Evolutionary conservation across 2,329 filamentous ascomycete genomes (phyloP).

Genomic region (Exophiala sp.): DNA sequence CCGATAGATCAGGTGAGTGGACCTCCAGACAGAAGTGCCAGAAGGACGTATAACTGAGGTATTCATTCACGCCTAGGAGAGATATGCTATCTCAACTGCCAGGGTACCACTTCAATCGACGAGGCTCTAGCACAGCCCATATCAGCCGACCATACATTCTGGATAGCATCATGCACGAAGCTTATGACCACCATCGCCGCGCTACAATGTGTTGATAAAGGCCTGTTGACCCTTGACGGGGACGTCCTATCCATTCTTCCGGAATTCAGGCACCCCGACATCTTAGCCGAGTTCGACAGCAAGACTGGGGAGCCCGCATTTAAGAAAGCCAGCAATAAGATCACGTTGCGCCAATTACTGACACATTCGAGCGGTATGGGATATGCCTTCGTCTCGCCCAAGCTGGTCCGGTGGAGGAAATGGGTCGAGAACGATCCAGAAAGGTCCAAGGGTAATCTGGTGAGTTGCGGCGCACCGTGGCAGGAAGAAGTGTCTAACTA

Average conservation of each 20-base stretch:
- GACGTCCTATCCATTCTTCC: slow-evolving; percentile 48
- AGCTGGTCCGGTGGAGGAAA: no score
- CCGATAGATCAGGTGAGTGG: slow-evolving; percentile 12
- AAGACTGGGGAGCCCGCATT: slow-evolving; percentile 31
- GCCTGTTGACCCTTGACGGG: slow-evolving; percentile 45
- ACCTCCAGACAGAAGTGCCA: no score
- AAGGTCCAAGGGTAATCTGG: no score
- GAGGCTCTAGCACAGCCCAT: slow-evolving; percentile 17
- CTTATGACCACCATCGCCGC: slow-evolving; percentile 52
- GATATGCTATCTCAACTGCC: slow-evolving; percentile 11
- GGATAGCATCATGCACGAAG: slow-evolving; percentile 37
- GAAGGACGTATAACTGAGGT: background rate
- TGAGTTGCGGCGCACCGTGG: no score
- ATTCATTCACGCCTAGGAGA: slow-evolving; percentile 5
- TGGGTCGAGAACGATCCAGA: no score
- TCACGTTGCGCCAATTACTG: slow-evolving; percentile 24
- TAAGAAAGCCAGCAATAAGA: slow-evolving; percentile 25
- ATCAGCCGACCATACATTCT: slow-evolving; percentile 23
- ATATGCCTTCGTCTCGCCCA: no score
- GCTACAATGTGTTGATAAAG: slow-evolving; percentile 55
- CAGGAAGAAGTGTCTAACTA: no score
- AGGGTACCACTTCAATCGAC: slow-evolving; percentile 11
- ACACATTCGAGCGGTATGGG: slow-evolving; percentile 19
- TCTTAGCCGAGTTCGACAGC: slow-evolving; percentile 48
- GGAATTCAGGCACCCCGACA: slow-evolving; percentile 46